phyloP scores from a whole-genome alignment of 2,329 filamentous ascomycete species.

The Conoideocrella luteorostrata region DNA sequence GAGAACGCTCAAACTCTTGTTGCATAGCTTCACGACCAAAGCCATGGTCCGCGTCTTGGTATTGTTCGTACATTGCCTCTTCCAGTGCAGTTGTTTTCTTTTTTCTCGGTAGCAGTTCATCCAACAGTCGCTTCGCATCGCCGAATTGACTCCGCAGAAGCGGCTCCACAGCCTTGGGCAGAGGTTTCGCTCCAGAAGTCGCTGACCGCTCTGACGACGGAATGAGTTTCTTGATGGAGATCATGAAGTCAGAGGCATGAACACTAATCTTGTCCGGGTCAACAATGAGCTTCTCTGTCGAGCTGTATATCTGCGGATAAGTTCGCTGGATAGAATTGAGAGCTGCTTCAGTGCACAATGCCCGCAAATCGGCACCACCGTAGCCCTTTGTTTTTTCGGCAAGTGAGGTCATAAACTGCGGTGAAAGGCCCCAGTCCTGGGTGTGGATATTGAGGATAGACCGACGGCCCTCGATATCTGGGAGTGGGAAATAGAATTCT shows the following conservation, averaged over 20 bases:
- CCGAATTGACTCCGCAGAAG: slow-evolving; percentile 67
- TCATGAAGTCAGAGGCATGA: slow-evolving; percentile 91
- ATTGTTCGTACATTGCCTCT: slow-evolving; percentile 87
- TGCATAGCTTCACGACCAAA: slow-evolving; percentile 74
- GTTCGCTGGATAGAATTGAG: slow-evolving; percentile 92
- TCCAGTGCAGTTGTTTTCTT: slow-evolving; percentile 86
- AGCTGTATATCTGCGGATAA: slow-evolving; percentile 93
- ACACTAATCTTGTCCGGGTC: slow-evolving; percentile 79
- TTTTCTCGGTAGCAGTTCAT: slow-evolving; percentile 73
- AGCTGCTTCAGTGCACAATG: slow-evolving; percentile 91
- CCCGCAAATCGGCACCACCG: slow-evolving; percentile 88
- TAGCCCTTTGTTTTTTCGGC: slow-evolving; percentile 92
- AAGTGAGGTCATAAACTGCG: slow-evolving; percentile 73
- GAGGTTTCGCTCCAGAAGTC: slow-evolving; percentile 72
- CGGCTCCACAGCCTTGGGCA: slow-evolving; percentile 75
- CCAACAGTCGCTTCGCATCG: slow-evolving; percentile 61
- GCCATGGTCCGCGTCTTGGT: slow-evolving; percentile 72
- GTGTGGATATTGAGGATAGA: slow-evolving; percentile 95
- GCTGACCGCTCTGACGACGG: slow-evolving; percentile 90
- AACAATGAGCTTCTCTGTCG: slow-evolving; percentile 83
- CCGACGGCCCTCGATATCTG: slow-evolving; percentile 70
- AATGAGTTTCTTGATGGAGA: slow-evolving; percentile 92
- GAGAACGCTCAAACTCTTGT: slow-evolving; percentile 77
- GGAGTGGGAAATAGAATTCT: slow-evolving; percentile 96
- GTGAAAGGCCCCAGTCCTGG: slow-evolving; percentile 79